phyloP scores from a whole-genome alignment of 2,329 filamentous ascomycete species.

The Alternaria infectoria region DNA sequence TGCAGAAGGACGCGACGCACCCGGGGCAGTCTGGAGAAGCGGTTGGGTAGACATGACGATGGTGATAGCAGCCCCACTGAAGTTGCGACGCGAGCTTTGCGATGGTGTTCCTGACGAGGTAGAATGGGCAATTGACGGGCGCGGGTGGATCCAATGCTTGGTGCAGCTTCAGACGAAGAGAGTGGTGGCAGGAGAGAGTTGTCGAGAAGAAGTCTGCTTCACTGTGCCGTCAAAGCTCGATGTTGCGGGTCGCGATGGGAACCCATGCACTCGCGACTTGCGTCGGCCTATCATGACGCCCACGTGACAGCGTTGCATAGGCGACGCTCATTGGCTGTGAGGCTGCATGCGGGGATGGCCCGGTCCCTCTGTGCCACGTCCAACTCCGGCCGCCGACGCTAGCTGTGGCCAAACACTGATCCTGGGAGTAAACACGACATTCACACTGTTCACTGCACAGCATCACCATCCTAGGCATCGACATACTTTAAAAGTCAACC shows the following conservation, averaged over 20 bases:
- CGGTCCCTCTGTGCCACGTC: neutral
- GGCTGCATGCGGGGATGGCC: neutral
- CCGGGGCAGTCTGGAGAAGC: conserved; percentile 90
- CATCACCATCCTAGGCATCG: conserved; percentile 2
- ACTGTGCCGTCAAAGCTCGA: conserved; percentile 4
- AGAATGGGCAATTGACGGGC: conserved; percentile 13
- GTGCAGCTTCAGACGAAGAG: conserved; percentile 15
- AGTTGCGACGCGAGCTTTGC: conserved; percentile 14
- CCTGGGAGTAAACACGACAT: conserved; percentile 21
- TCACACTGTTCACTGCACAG: conserved; percentile 3
- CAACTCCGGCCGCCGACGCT: conserved; percentile 15
- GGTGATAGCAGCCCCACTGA: conserved; percentile 17
- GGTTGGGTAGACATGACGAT: conserved; percentile 90
- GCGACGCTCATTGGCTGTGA: conserved; percentile 3
- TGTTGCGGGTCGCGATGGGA: conserved; percentile 4
- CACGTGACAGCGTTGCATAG: conserved; percentile 30
- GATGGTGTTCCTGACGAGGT: neutral
- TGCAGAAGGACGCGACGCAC: conserved; percentile 57
- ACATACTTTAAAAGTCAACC: neutral
- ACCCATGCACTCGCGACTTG: conserved; percentile 9
- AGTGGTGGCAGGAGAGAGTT: neutral
- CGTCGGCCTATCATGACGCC: conserved; percentile 31
- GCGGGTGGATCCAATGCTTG: neutral
- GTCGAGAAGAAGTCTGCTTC: neutral
- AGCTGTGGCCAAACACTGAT: conserved; percentile 23